Percentiles rank a stretch among this genome's conserved stretches.
Evolutionary conservation across 108 stramenopile species (phyloP).

Genomic region (Skeletonema costatum): DNA sequence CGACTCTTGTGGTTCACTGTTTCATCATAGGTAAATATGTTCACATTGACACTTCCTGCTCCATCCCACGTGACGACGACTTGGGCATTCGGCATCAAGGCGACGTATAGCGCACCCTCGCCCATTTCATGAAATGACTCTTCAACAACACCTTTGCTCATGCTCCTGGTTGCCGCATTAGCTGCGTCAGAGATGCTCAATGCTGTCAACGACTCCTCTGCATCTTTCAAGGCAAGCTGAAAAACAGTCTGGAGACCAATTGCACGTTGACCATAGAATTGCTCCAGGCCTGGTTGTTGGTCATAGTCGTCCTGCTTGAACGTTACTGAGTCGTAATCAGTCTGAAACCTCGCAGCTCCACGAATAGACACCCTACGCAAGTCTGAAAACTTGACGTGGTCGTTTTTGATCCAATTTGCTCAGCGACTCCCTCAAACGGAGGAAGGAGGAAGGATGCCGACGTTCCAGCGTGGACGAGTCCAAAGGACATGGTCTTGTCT

Average conservation of each 20-base stretch:
- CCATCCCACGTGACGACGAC: conserved; percentile 68
- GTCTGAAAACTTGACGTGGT: conserved; percentile 30
- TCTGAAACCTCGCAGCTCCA: conserved; percentile 42
- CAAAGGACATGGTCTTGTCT: conserved; percentile 47
- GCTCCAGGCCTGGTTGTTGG: conserved; percentile 51
- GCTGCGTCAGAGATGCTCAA: conserved; percentile 13
- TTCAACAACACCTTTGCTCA: not conserved
- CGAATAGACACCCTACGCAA: conserved; percentile 42
- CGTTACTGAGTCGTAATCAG: conserved; percentile 25
- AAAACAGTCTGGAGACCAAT: conserved; percentile 61
- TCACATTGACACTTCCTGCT: conserved; percentile 51
- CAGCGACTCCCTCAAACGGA: too few relatives aligned
- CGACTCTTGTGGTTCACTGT: conserved; percentile 10
- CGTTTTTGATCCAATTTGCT: conserved; percentile 4
- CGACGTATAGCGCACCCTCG: conserved; percentile 56
- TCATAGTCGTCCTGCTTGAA: conserved; percentile 62
- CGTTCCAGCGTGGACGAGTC: conserved; percentile 17
- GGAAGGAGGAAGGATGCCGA: too few relatives aligned
- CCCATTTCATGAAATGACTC: conserved; percentile 50
- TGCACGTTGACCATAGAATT: conserved; percentile 63
- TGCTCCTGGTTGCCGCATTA: conserved; percentile 12
- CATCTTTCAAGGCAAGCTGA: conserved; percentile 45
- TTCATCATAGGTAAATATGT: conserved; percentile 62
- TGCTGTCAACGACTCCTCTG: conserved; percentile 7
- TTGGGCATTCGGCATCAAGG: conserved; percentile 30